Evolutionary conservation across 148 eudicot species (phyloP).

Genomic region (Persicaria maculosa): DNA sequence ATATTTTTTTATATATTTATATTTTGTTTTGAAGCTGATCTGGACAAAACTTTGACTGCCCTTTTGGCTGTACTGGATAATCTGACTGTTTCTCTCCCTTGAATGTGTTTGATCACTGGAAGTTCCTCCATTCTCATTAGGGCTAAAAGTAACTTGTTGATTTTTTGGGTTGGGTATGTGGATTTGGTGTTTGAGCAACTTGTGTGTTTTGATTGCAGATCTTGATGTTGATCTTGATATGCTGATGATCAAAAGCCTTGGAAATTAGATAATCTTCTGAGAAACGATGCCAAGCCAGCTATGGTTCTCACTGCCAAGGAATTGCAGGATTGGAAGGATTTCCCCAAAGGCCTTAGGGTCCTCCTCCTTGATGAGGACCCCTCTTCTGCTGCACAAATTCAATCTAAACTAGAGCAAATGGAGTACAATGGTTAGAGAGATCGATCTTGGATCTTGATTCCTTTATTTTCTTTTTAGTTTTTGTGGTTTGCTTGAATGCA

Average conservation of each 20-base stretch:
- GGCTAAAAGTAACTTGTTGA: background rate
- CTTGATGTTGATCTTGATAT: slow-evolving; percentile 1
- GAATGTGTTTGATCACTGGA: slow-evolving; percentile 5
- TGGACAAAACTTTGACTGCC: slow-evolving; percentile 2
- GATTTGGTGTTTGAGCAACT: background rate
- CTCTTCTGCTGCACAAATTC: slow-evolving; percentile 44
- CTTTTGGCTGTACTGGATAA: background rate
- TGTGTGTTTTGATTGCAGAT: slow-evolving; percentile 4
- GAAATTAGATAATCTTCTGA: slow-evolving; percentile 12
- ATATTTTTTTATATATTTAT: background rate
- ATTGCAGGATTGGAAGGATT: slow-evolving; percentile 68
- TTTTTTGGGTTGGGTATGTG: background rate
- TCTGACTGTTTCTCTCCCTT: slow-evolving; percentile 5
- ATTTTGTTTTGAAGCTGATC: background rate
- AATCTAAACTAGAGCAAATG: slow-evolving; percentile 72
- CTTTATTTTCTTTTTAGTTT: background rate
- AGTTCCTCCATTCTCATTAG: background rate
- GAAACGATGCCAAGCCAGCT: slow-evolving; percentile 69
- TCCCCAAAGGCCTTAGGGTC: slow-evolving; percentile 83
- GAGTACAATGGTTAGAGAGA: slow-evolving; percentile 58
- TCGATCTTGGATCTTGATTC: background rate
- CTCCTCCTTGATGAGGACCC: slow-evolving; percentile 62
- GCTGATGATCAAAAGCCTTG: slow-evolving; percentile 7
- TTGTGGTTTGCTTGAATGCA: background rate
- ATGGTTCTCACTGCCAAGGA: slow-evolving; percentile 82